phyloP scores from a whole-genome alignment of 768 basidiomycete species.

The Wakefieldia striispora region DNA sequence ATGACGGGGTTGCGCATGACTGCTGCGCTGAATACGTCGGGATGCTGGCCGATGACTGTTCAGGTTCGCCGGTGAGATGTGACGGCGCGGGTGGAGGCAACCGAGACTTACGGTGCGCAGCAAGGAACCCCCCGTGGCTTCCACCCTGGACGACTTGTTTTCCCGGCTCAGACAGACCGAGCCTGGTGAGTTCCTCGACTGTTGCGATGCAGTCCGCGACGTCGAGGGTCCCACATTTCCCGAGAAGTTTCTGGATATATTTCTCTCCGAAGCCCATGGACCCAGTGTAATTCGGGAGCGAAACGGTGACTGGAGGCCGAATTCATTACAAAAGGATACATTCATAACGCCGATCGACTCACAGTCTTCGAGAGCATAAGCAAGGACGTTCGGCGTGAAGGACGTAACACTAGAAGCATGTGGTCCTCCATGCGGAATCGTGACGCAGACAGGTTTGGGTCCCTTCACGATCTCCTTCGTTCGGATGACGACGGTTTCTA shows the following conservation, averaged over 20 bases:
- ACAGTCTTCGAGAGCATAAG: constrained; percentile 63
- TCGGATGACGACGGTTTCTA: constrained; percentile 55
- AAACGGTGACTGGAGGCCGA: constrained; percentile 47
- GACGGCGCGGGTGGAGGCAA: not conserved
- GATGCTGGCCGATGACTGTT: constrained; percentile 61
- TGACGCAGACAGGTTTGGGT: constrained; percentile 44
- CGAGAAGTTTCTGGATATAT: constrained; percentile 53
- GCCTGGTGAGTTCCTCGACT: constrained; percentile 46
- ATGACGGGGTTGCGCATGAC: constrained; percentile 71
- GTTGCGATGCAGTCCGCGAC: constrained; percentile 63
- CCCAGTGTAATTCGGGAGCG: constrained; percentile 65
- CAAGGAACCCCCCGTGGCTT: constrained; percentile 69
- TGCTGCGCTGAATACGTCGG: constrained; percentile 59
- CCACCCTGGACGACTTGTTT: constrained; percentile 61
- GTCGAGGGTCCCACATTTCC: constrained; percentile 62
- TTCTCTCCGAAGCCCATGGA: constrained; percentile 64
- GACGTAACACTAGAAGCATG: constrained; percentile 48
- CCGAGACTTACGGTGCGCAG: constrained; percentile 49
- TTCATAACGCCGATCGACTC: constrained; percentile 19
- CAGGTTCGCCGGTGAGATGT: not conserved
- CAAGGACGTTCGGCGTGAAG: constrained; percentile 43
- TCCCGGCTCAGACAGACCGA: constrained; percentile 49
- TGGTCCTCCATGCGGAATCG: constrained; percentile 62
- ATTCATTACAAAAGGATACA: not conserved
- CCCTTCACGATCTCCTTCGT: constrained; percentile 20